Evolutionary conservation across 1,139 yeast genomes (phyloP), one percentile per base, ranked within the genome.

Genomic region (Starmera stellimalicola): DNA sequence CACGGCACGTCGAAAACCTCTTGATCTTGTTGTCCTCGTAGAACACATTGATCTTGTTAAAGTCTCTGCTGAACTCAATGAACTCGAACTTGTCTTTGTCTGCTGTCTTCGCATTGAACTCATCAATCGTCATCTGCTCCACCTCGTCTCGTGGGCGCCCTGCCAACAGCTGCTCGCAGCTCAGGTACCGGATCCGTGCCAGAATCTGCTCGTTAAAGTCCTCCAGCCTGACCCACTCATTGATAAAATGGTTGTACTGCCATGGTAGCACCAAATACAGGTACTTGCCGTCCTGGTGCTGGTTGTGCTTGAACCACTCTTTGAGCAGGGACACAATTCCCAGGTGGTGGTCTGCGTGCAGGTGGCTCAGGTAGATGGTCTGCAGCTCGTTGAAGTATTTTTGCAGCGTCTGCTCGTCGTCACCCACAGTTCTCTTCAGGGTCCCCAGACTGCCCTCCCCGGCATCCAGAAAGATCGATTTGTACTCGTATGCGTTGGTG

Each of bases 261-360:
- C 82, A 76, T 2, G 98, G 98, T 0, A 77, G 68, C 2, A 87
- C 63, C 29, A 91, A 55, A 44, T 69, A 73, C 43, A 67, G 55
- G 12, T n/a, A 22, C 42, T 40, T 58, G n/a, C 57, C 50, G n/a
- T 54, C 44, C 18, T 52, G 50, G 9, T 49, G 44, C 16, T 42
- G 37, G 30, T 58, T 57, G 40, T 50, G 45, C 18, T 62, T 56
- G 38, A 71, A 65, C 95, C 96, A 85, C 44, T 73, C 73, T 27
- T 67, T 66, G 22, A 91, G 65, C 9, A 91, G 57, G 3, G 88
- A 70, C 7, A 81, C 59, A 4, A 83, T 66, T 1, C 99, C 99
- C 31, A 91, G 60, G 54, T 91, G 97, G 54, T 93, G 99, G 52
- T 93, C 99, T 0, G 98, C 98, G 58, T 93, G 99, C 45, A 91